phyloP scores from a whole-genome alignment of 805 yeast species.

The Debaryomyces maramus region DNA sequence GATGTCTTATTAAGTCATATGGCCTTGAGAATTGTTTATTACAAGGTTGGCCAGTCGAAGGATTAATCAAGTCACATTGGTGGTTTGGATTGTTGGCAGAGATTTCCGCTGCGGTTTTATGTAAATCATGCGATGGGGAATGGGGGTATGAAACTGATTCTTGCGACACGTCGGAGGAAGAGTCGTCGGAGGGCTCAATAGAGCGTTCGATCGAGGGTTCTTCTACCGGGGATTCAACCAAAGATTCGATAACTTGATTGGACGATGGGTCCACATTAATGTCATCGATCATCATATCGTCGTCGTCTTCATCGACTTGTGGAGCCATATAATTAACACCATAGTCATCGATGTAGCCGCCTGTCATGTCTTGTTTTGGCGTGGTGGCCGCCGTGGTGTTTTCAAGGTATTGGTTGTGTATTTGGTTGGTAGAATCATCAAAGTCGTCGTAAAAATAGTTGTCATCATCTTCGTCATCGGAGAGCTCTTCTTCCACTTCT shows the following conservation, averaged over 20 bases:
- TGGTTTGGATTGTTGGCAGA: slow-evolving; percentile 44
- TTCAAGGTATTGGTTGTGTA: slow-evolving; percentile 2
- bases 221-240: neutral
- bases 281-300: slow-evolving; percentile 15
- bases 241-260: neutral
- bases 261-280: slow-evolving; percentile 9
- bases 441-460: slow-evolving; percentile 39
- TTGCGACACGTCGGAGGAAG: neutral
- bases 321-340: slow-evolving; percentile 3
- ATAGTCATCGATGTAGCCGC: slow-evolving; percentile 15
- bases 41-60: slow-evolving; percentile 64
- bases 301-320: slow-evolving; percentile 8
- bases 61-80: slow-evolving; percentile 59
- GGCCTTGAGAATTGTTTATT: slow-evolving; percentile 79
- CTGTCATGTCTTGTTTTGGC: slow-evolving; percentile 12
- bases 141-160: slow-evolving; percentile 1
- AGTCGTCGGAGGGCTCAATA: neutral
- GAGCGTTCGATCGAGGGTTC: slow-evolving; percentile 4
- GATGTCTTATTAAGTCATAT: slow-evolving; percentile 47
- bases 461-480: slow-evolving; percentile 41
- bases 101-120: slow-evolving; percentile 31
- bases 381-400: slow-evolving; percentile 1
- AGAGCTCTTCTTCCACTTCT: slow-evolving; percentile 43
- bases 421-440: slow-evolving; percentile 22
- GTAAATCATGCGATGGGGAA: slow-evolving; percentile 5